Conservation (phyloP, 1,139 yeast genomes). For the Protomyces lactucae-debilis region DNA sequence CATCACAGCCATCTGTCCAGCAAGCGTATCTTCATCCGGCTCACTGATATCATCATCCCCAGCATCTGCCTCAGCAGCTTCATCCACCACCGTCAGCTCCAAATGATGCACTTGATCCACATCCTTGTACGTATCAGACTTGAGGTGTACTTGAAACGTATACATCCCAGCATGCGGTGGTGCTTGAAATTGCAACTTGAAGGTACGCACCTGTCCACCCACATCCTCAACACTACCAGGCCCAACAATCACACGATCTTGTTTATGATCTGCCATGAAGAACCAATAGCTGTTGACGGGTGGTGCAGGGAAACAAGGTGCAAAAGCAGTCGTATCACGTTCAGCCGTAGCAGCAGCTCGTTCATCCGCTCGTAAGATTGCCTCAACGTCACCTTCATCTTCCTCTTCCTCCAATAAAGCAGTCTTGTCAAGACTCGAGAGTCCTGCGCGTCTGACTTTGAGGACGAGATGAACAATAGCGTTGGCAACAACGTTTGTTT, state of each 20-base stretch:
- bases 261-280: conserved; percentile 28
- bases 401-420: conserved; percentile 6
- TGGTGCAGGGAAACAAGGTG: conserved; percentile 25
- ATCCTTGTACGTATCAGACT: conserved; percentile 29
- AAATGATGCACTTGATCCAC: conserved; percentile 20
- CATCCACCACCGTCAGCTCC: conserved; percentile 26
- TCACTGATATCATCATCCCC: conserved; percentile 23
- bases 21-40: conserved; percentile 20
- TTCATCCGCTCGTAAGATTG: conserved; percentile 10
- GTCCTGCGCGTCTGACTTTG: conserved; percentile 59
- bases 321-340: conserved; percentile 19
- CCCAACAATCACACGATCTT: conserved; percentile 30
- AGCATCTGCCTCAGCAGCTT: background rate
- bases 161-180: conserved; percentile 29
- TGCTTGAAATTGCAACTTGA: conserved; percentile 29
- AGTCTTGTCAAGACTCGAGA: background rate
- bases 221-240: conserved; percentile 26
- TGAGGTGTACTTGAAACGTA: conserved; percentile 28
- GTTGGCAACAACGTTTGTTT: conserved; percentile 64
- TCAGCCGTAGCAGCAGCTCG: conserved; percentile 20
- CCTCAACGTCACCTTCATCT: conserved; percentile 21
- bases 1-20: conserved; percentile 25
- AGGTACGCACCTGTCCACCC: conserved; percentile 23
- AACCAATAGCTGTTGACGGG: conserved; percentile 28
- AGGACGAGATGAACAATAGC: conserved; percentile 70